These are phyloP conservation scores for Rhizophagus clarus DNA, from an alignment of 192 early-diverging fungal species.

Conservation along the genomic window DNA sequence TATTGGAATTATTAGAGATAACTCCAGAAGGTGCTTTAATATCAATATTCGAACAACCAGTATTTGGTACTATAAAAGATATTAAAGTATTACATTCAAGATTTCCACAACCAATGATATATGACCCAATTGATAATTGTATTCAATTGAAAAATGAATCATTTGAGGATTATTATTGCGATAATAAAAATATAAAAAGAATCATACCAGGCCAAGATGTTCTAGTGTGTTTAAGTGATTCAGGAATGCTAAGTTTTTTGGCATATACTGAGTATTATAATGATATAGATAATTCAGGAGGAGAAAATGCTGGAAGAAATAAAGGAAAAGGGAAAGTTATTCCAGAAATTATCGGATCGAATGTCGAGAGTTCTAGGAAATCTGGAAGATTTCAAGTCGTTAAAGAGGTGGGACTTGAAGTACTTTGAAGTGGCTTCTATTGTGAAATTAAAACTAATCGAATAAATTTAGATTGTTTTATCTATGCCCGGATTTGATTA, in stretches of 20 bases:
- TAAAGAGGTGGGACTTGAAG: conserved; percentile 12
- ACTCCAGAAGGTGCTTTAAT: conserved; percentile 34
- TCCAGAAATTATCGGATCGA: neutral
- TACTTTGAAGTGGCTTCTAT: too few relatives aligned
- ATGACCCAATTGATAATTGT: conserved; percentile 27
- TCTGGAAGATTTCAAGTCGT: conserved; percentile 6
- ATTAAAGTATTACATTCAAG: conserved; percentile 34
- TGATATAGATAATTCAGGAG: neutral
- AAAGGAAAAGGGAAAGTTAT: conserved; percentile 11
- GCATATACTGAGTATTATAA: conserved; percentile 10
- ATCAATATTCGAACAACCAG: conserved; percentile 40
- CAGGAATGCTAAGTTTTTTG: conserved; percentile 42
- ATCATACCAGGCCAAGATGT: conserved; percentile 23
- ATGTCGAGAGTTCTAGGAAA: neutral
- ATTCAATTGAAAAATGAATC: too few relatives aligned
- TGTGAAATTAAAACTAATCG: neutral
- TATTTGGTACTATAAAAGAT: conserved; percentile 50
- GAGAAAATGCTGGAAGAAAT: neutral
- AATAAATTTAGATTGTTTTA: neutral
- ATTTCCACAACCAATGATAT: conserved; percentile 16
- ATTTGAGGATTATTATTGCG: neutral
- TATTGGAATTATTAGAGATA: conserved; percentile 20
- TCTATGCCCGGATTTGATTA: conserved; percentile 23
- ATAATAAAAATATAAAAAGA: neutral
- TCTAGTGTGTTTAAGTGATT: conserved; percentile 38